Base-by-base conservation (phyloP, 495 filamentous ascomycete species). In the Parathielavia hyrcaniae region DNA sequence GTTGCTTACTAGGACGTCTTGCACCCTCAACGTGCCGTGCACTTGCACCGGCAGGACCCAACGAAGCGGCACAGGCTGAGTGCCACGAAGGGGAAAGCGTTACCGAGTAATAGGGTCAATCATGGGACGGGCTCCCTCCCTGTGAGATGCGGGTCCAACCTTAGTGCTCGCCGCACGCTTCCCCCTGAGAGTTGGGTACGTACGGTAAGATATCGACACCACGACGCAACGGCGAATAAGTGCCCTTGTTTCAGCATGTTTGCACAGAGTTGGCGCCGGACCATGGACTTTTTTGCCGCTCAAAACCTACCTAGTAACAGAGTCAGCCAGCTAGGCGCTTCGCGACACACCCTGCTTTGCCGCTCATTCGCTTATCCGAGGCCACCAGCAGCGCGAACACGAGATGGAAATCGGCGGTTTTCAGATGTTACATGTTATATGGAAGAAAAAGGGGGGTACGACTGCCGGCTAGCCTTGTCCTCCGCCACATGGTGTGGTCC, bases 401-500 rank as follows among this genome's bases (percentile, higher is more conserved):
- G 50, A 20, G 39, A 39, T 12, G 36, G 43, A 9, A 32, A 54
- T n/a, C 19, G 11, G 49, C 36, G n/a, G n/a, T n/a, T n/a, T n/a
- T n/a, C n/a, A n/a, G n/a, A n/a, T n/a, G n/a, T n/a, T n/a, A n/a
- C n/a, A n/a, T n/a, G n/a, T 49, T 44, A 20, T 17, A 4, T 17
- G 35, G 34, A 45, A 10, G 32, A 20, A 22, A 17, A 17, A 10
- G 23, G 46, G 45, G 23, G 26, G 38, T 38, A 34, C 39, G 14
- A 26, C 12, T 58, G 10, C 45, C 20, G 40, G 40, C 9, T 38
- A 19, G 43, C 6, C n/a, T n/a, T n/a, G n/a, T n/a, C 43, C 44
- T 17, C 43, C 43, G 45, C 51, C 58, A 60, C 58, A 50, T 30
- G 26, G 26, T 60, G 58, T 43, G 58, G 48, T 39, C 58, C 44